Evolutionary conservation across 2,329 filamentous ascomycete genomes (phyloP), one percentile per base, ranked within the genome.

Genomic region (Aureobasidium lini): DNA sequence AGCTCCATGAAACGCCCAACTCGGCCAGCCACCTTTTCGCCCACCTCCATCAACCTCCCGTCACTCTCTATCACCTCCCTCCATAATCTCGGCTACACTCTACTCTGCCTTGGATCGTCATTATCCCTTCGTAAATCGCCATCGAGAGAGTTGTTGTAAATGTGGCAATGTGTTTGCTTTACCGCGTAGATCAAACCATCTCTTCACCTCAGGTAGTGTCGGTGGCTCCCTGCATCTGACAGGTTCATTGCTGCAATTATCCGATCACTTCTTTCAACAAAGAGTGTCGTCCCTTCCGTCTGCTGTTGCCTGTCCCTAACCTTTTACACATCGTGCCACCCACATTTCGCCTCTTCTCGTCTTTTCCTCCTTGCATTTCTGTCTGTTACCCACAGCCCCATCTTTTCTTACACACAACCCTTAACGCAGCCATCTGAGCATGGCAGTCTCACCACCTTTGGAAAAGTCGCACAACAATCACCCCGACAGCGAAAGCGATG

Each of bases 401-500:
- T 2, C 23, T 23, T 23, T 23, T 23, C 23, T 23, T 23, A 23
- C 23, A 23, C 23, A 23, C 23, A 23, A 23, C 23, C 23, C 23
- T 23, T 23, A 3, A 23, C 23, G 23, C 23, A 23, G 42, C 39
- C 36, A 18, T 42, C 23, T n/a, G 13, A 32, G 34, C 10, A 52
- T 53, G 49, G 58, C 23, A 23, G 34, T 11, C 15, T 15, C 49
- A 11, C 7, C 49, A 13, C 36, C 36, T 9, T 4, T 23, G 11
- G 34, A 40, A 6, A 18, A 6, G 15, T 31, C 34, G 15, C 49
- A 56, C 7, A 43, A 23, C 16, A 2, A 23, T 23, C 23, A 23
- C 23, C 23, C 23, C 23, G 43, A 62, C 56, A 54, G 39, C 29
- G 57, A 58, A 59, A 37, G 16, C 34, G 50, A 62, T 36, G 44